A percentile compares a stretch with the other conserved stretches of the same genome.
phyloP scores from a whole-genome alignment of 345 rosid species.

The Syzygium aromaticum region DNA sequence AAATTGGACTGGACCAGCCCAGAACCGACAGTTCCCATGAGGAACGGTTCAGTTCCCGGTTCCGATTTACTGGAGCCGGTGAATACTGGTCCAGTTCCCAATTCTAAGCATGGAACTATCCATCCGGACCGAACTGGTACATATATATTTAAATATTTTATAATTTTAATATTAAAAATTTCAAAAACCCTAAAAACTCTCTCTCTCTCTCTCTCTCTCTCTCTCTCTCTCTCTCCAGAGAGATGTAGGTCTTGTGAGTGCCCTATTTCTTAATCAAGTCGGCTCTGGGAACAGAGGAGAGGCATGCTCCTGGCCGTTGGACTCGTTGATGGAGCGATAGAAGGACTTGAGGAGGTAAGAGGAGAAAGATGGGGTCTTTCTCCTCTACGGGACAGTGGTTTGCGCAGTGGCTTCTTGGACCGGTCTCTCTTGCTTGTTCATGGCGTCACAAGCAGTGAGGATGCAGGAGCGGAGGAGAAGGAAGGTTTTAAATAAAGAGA shows the following conservation, averaged over 20 bases:
- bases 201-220: too few species aligned
- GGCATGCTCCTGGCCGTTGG: slow-evolving; percentile 15
- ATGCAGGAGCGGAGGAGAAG: not conserved
- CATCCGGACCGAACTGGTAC: too few species aligned
- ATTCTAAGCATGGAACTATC: too few species aligned
- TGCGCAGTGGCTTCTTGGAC: not conserved
- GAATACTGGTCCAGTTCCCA: too few species aligned
- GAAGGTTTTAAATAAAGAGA: not conserved
- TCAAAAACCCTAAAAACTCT: too few species aligned
- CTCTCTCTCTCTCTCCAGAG: too few species aligned
- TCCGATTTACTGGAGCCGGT: too few species aligned
- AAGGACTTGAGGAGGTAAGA: slow-evolving; percentile 69
- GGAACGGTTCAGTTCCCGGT: too few species aligned
- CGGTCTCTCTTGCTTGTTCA: slow-evolving; percentile 31
- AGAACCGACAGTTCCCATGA: too few species aligned
- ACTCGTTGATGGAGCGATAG: slow-evolving; percentile 56
- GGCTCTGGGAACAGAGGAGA: slow-evolving; percentile 8
- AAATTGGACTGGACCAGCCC: too few species aligned
- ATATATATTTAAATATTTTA: too few species aligned
- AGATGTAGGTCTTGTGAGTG: not conserved
- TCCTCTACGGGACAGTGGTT: slow-evolving; percentile 32
- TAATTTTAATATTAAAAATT: too few species aligned
- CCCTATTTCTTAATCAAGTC: slow-evolving; percentile 26
- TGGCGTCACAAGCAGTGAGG: not conserved
- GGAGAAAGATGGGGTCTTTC: slow-evolving; percentile 81